Conservation (phyloP, 306 rosid species). For the Prunus davidiana region DNA sequence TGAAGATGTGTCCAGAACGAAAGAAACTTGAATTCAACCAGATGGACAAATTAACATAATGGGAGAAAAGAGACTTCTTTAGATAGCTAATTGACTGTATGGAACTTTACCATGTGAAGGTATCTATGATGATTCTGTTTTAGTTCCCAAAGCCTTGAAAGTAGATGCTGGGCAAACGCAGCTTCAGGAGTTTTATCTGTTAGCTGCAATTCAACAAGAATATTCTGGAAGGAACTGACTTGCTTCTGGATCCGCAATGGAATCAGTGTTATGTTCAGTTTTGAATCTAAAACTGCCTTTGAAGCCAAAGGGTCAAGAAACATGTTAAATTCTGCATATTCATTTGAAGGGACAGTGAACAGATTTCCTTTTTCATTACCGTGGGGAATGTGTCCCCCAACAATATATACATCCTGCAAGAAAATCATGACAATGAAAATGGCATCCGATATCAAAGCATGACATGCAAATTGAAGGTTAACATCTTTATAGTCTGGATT, state of each 20-base stretch:
- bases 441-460: background rate
- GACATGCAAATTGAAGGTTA: background rate
- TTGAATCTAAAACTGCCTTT: slow-evolving; percentile 40
- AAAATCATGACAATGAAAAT: background rate
- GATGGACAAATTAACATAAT: background rate
- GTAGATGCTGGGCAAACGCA: slow-evolving; percentile 33
- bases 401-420: slow-evolving; percentile 50
- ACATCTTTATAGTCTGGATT: no score
- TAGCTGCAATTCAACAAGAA: slow-evolving; percentile 6
- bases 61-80: background rate
- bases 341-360: slow-evolving; percentile 53
- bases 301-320: slow-evolving; percentile 63
- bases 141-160: slow-evolving; percentile 33
- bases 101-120: slow-evolving; percentile 46
- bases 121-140: slow-evolving; percentile 43
- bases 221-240: slow-evolving; percentile 38
- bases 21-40: background rate
- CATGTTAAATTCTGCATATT: slow-evolving; percentile 62
- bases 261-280: slow-evolving; percentile 44
- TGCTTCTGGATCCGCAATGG: slow-evolving; percentile 36
- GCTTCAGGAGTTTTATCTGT: slow-evolving; percentile 44
- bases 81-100: background rate
- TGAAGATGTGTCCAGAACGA: background rate
- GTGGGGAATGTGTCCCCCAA: slow-evolving; percentile 50
- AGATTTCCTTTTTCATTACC: slow-evolving; percentile 43